Evolutionary conservation across 2,329 filamentous ascomycete genomes (phyloP).

Genomic region (Colletotrichum chrysophilum): DNA sequence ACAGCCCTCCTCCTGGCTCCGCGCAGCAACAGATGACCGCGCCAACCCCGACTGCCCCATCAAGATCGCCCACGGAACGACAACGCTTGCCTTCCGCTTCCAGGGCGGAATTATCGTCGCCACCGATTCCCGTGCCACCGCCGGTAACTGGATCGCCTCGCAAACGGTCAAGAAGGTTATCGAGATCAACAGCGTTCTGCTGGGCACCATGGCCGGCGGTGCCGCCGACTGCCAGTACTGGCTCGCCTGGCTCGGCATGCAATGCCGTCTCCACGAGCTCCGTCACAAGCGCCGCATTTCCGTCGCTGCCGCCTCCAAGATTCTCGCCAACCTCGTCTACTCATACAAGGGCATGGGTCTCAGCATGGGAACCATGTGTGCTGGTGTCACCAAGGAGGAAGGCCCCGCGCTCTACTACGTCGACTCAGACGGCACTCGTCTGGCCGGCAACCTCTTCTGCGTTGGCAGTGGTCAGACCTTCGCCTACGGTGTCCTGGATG

Average conservation of each 20-base stretch:
- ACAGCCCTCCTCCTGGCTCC: constrained; percentile 91
- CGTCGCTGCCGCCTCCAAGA: constrained; percentile 96
- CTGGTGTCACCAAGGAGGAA: constrained; percentile 93
- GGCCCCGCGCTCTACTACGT: constrained; percentile 99
- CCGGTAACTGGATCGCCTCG: constrained; percentile 98
- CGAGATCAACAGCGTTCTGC: constrained; percentile 91
- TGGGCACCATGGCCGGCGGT: constrained; percentile 98
- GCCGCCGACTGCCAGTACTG: constrained; percentile 99
- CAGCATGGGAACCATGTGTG: constrained; percentile 99
- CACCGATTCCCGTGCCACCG: constrained; percentile 95
- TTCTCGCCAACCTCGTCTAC: constrained; percentile 97
- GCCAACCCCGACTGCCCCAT: constrained; percentile 97
- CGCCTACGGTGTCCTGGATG: constrained; percentile 96
- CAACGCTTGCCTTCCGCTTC: constrained; percentile 97
- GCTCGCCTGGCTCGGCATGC: constrained; percentile 98
- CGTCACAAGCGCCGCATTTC: constrained; percentile 99
- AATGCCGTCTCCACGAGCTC: constrained; percentile 98
- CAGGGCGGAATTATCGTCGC: constrained; percentile 98
- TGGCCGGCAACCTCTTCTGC: constrained; percentile 95
- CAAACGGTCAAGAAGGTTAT: constrained; percentile 99
- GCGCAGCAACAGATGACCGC: constrained; percentile 95
- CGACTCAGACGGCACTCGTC: constrained; percentile 92
- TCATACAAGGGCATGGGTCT: constrained; percentile 98
- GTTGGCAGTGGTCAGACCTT: constrained; percentile 98
- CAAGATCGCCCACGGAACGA: constrained; percentile 99